Conservation (phyloP, 179 eudicot species). For the Nepenthes alata region DNA sequence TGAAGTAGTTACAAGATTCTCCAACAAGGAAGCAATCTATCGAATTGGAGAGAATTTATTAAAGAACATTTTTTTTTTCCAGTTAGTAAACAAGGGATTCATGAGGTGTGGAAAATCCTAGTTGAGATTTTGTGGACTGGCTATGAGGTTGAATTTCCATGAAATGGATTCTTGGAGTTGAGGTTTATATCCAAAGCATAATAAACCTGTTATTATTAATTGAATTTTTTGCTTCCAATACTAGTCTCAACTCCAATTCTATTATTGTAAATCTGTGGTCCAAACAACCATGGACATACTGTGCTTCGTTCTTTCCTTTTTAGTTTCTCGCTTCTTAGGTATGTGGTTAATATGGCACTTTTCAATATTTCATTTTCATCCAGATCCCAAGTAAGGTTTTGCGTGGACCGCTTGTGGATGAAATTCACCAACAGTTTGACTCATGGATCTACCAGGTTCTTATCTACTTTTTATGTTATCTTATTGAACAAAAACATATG, state of each 20-base stretch:
- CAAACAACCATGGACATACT: neutral
- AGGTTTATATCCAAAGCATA: neutral
- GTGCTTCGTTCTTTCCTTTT: neutral
- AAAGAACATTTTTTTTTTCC: too few relatives aligned
- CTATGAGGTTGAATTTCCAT: neutral
- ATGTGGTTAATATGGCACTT: neutral
- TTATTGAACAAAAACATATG: neutral
- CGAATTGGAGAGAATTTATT: neutral
- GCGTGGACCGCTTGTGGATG: conserved; percentile 69
- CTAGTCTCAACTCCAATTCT: neutral
- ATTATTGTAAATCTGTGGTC: neutral
- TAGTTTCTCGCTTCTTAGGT: neutral
- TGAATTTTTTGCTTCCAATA: neutral
- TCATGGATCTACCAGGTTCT: conserved; percentile 84
- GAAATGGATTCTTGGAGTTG: neutral
- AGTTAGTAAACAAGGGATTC: neutral
- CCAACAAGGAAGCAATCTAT: neutral
- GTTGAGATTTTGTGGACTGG: neutral
- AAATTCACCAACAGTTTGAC: conserved; percentile 62
- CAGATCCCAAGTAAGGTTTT: conserved; percentile 55
- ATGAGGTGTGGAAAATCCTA: neutral
- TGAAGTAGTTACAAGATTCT: neutral
- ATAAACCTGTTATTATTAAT: neutral
- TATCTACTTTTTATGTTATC: neutral
- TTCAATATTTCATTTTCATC: neutral